phyloP scores from a whole-genome alignment of 2,329 filamentous ascomycete species.

The Camillea tinctor region DNA sequence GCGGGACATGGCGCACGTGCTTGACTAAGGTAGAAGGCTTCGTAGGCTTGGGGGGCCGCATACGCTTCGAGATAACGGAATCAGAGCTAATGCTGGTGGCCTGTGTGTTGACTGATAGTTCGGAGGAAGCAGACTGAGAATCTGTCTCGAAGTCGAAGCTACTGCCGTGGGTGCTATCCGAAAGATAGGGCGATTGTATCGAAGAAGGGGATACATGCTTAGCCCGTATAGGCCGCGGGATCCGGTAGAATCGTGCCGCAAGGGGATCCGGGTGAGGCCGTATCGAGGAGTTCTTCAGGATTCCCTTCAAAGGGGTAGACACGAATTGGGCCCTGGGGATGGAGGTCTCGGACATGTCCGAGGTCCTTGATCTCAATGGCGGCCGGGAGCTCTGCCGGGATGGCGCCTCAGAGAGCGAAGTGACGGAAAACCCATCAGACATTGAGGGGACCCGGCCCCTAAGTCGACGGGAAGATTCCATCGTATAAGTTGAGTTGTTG shows the following conservation, averaged over 20 bases:
- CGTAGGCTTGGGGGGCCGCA: conserved; percentile 20
- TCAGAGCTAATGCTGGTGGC: conserved; percentile 39
- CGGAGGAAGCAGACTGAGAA: conserved; percentile 36
- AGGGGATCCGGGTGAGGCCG: conserved; percentile 25
- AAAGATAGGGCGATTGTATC: conserved; percentile 28
- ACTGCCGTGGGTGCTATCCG: conserved; percentile 27
- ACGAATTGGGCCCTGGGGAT: conserved; percentile 21
- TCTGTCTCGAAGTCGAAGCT: conserved; percentile 36
- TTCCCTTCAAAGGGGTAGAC: conserved; percentile 26
- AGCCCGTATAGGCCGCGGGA: conserved; percentile 18
- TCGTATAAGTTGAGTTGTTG: conserved; percentile 13
- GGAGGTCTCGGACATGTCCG: conserved; percentile 26
- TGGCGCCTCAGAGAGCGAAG: conserved; percentile 14
- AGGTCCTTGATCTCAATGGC: conserved; percentile 17
- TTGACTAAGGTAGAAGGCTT: conserved; percentile 26
- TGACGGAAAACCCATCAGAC: conserved; percentile 28
- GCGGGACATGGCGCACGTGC: conserved; percentile 29
- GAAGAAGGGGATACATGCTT: conserved; percentile 13
- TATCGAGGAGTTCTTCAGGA: conserved; percentile 27
- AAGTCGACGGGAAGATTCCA: conserved; percentile 24
- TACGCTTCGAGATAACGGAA: conserved; percentile 18
- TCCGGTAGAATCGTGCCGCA: conserved; percentile 31
- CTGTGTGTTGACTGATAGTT: conserved; percentile 38
- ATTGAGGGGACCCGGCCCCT: conserved; percentile 23
- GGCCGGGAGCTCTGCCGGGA: conserved; percentile 19